Percentiles rank a stretch among this genome's conserved stretches.
Conservation (phyloP, 345 rosid species). For the Ceriops tagal region DNA sequence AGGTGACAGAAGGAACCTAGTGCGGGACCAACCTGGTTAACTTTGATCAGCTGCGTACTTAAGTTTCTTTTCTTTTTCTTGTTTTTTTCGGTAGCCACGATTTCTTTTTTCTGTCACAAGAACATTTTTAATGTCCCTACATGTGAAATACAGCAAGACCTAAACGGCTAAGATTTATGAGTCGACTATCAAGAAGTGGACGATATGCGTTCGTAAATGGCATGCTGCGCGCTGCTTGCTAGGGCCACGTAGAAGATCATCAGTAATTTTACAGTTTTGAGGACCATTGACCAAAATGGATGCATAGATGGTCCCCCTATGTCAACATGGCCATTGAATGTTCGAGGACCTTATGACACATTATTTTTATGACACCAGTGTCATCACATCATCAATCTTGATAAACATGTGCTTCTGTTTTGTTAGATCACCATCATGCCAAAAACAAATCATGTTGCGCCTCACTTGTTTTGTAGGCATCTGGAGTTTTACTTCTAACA, state of each 20-base stretch:
- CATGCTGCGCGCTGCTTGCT: background rate
- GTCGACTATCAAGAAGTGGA: background rate
- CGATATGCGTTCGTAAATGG: background rate
- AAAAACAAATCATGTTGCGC: background rate
- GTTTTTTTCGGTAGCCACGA: too few species aligned
- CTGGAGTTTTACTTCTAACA: too few species aligned
- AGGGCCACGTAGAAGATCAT: slow-evolving; percentile 3
- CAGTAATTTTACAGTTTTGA: background rate
- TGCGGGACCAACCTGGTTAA: too few species aligned
- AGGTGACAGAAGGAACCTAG: too few species aligned
- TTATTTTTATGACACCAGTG: slow-evolving; percentile 41
- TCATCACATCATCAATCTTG: slow-evolving; percentile 27
- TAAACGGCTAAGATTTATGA: too few species aligned
- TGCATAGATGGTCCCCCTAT: slow-evolving; percentile 35
- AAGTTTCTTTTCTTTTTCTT: too few species aligned
- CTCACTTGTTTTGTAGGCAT: background rate
- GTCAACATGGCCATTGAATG: slow-evolving; percentile 7
- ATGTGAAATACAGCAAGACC: too few species aligned
- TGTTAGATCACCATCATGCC: slow-evolving; percentile 37
- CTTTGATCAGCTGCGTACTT: too few species aligned
- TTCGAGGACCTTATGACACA: slow-evolving; percentile 14
- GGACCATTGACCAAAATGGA: slow-evolving; percentile 13
- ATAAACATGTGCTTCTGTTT: slow-evolving; percentile 31
- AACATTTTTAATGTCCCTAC: too few species aligned
- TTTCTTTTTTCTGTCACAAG: too few species aligned